Evolutionary conservation across 1,139 yeast species (phyloP), one percentile per base, ranked within the genome.

Genomic region (Blastobotrys illinoisensis): DNA sequence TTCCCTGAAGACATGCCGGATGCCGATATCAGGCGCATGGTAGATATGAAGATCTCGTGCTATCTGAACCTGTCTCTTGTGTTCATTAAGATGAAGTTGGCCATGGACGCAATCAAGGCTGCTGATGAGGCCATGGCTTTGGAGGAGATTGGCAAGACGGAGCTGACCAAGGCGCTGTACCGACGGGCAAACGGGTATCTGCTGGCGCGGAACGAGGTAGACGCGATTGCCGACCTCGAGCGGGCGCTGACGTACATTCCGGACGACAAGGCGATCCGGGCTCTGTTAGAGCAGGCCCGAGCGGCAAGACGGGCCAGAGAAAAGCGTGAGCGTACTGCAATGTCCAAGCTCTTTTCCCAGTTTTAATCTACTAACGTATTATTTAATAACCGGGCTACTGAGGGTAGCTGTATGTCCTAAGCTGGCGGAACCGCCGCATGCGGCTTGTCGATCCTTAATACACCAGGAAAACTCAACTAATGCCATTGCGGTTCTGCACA

Each of bases 101-200:
- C 82, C 53, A 76, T 74, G 58, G 80, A 79, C 23, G 83, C 85
- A 0, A 73, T 88, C 50, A 70, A 73, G 46, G 82, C 86, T 1
- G 80, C 96, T 2, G 71, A 81, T 3, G 81, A 80, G 51, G 97
- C 89, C 0, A 75, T 88, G 54, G 85, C 79, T 44, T 79, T 78
- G 24, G 85, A 83, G 48, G 55, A 74, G 2, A 74, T 86, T 11
- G 88, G 82, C 52, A 86, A 80, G 54, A 80, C 82, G 62, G 82
- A 88, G 26, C 80, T 79, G 68, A 89, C 95, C 7, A 91, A 91
- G 75, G 97, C 97, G 0, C 75, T 80, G 52, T 91, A 86, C 74
- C 83, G 97, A 68, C 83, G 89, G 71, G 97, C 96, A 43, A 75
- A 54, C 28, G 66, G 60, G 5, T 52, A 57, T 44, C 44, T 62